Evolutionary conservation across 768 basidiomycete species (phyloP), one percentile per base, ranked within the genome.

Genomic region (Suillus discolor): DNA sequence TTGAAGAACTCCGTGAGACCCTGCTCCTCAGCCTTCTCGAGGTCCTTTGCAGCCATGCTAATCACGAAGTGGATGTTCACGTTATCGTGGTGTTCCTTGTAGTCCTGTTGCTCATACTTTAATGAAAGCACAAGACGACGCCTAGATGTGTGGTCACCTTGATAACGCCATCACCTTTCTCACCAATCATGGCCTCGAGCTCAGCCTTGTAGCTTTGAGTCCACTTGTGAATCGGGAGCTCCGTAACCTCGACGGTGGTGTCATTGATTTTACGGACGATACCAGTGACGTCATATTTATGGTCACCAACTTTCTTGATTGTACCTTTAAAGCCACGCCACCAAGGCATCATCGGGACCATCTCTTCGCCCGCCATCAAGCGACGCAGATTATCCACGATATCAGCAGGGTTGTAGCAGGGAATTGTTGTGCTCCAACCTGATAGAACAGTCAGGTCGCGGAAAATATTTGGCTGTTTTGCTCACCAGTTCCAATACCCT

Each of bases 361-460:
- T 74, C 68, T 94, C 93, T 78, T 97, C 92, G 49, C 86, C 91
- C 3, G 84, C 83, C 93, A 99, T 96, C 69, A 96, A 79, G 7
- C 92, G 84, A 16, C 92, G 89, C 41, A 99, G 78, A 75, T 99
- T 99, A 25, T 82, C 84, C 16, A 98, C 92, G 63, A 99, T 91
- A 63, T 99, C 97, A 16, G 78, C 78, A 0, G 97, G 97, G 73
- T 99, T 98, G 82, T 89, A 99, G 71, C 90, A 91, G 2, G 97
- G 97, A 61, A 99, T 82, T 49, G 78, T 87, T 1, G 97, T 98
- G 73, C 94, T 96, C 97, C 97, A 99, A 69, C 97, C 95, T 94
- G 66, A 28, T 38, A 44, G 12, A 63, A 23, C 3, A 23, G 12
- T 31, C 6, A 34, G 28, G 45, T 38, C 3, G n/a, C 20, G 31